These are phyloP conservation scores for Sphaerulina musiva DNA, from an alignment of 2,329 filamentous ascomycete genomes.

Conservation along the genomic window DNA sequence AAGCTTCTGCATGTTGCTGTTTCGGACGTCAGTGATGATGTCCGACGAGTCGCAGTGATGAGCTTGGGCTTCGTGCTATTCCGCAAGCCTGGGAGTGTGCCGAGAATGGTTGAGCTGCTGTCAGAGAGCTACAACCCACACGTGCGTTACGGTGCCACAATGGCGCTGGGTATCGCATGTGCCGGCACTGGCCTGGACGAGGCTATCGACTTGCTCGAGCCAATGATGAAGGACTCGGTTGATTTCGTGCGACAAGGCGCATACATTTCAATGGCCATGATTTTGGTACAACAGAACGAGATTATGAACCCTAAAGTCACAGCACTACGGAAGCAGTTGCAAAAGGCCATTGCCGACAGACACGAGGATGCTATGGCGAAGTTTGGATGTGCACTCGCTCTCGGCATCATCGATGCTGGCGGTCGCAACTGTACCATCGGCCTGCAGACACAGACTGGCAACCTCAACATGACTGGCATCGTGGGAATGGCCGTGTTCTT, in stretches of 20 bases:
- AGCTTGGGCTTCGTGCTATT: constrained; percentile 97
- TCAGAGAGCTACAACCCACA: constrained; percentile 99
- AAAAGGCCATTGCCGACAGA: constrained; percentile 88
- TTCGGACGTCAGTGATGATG: constrained; percentile 96
- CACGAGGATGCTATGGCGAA: constrained; percentile 99
- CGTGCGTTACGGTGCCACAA: constrained; percentile 93
- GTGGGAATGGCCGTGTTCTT: constrained; percentile 98
- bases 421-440: constrained; percentile 98
- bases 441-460: constrained; percentile 93
- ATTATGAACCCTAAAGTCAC: constrained; percentile 96
- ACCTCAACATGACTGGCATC: constrained; percentile 96
- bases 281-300: constrained; percentile 98
- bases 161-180: constrained; percentile 97
- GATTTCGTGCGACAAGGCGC: constrained; percentile 98
- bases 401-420: constrained; percentile 96
- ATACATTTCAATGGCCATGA: constrained; percentile 90
- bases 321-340: constrained; percentile 81
- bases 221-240: constrained; percentile 98
- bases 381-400: constrained; percentile 86
- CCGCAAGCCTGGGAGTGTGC: constrained; percentile 92
- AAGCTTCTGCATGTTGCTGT: constrained; percentile 93
- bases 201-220: constrained; percentile 91
- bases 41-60: constrained; percentile 92
- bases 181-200: constrained; percentile 93
- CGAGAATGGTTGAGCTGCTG: constrained; percentile 95